A percentile compares a stretch with the other conserved stretches of the same genome.
Evolutionary conservation across 108 stramenopile genomes (phyloP).

Genomic region (Stephanodiscus triporus): DNA sequence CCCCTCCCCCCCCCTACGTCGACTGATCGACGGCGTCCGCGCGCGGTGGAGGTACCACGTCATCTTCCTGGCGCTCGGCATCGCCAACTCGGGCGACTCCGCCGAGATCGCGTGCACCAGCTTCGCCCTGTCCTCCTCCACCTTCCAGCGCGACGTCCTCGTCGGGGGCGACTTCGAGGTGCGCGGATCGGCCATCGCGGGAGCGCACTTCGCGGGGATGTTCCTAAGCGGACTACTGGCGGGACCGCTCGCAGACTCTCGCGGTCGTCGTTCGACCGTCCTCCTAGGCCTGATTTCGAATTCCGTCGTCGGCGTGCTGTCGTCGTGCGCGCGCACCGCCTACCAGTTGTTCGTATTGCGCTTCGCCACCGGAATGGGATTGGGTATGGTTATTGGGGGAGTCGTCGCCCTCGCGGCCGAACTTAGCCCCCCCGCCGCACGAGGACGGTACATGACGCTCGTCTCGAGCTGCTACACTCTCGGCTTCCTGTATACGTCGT

Average conservation of each 20-base stretch:
- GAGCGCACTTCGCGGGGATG: constrained; percentile 48
- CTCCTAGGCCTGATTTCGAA: constrained; percentile 34
- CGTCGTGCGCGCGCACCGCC: constrained; percentile 32
- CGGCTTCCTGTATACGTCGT: constrained; percentile 39
- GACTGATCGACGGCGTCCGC: background rate
- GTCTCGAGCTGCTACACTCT: constrained; percentile 45
- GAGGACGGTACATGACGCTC: constrained; percentile 47
- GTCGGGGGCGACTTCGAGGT: constrained; percentile 23
- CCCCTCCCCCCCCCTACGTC: background rate
- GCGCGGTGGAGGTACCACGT: constrained; percentile 69
- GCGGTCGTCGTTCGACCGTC: constrained; percentile 34
- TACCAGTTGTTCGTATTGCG: constrained; percentile 28
- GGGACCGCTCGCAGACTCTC: constrained; percentile 32
- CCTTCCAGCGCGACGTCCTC: constrained; percentile 37
- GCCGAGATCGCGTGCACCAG: constrained; percentile 42
- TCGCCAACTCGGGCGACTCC: constrained; percentile 43
- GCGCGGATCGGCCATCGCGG: constrained; percentile 40
- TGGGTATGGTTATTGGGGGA: constrained; percentile 40
- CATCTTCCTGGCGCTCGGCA: constrained; percentile 47
- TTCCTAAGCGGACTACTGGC: constrained; percentile 39
- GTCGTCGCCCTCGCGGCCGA: constrained; percentile 43
- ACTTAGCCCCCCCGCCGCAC: constrained; percentile 32
- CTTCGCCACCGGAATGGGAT: constrained; percentile 37
- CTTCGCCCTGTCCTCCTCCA: constrained; percentile 14
- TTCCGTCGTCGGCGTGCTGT: constrained; percentile 27